These are phyloP conservation scores for Penicillium capsulatum DNA, from an alignment of 2,329 filamentous ascomycete species.

Conservation along the genomic window DNA sequence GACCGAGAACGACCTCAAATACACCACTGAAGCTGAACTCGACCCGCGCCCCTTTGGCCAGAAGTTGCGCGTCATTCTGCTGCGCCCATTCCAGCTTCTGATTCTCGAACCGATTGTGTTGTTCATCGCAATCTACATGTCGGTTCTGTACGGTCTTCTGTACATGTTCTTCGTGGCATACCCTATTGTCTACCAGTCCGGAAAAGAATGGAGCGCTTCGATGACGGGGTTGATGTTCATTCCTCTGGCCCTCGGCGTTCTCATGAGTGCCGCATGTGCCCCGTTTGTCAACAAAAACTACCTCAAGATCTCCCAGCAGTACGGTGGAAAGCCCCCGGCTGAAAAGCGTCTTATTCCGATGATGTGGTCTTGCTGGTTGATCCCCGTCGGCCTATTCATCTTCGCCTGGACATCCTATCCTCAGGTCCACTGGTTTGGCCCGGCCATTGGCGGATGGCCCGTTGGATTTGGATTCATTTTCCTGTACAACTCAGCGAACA, in stretches of 20 bases:
- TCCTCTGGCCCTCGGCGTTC: conserved; percentile 70
- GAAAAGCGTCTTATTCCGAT: conserved; percentile 78
- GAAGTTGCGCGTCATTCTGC: conserved; percentile 67
- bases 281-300: conserved; percentile 80
- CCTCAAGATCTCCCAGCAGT: conserved; percentile 56
- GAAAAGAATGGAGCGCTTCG: conserved; percentile 71
- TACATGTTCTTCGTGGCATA: conserved; percentile 52
- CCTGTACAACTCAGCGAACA: conserved; percentile 74
- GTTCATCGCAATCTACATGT: conserved; percentile 80
- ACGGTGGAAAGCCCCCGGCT: conserved; percentile 69
- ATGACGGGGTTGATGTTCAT: conserved; percentile 84
- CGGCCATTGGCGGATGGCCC: conserved; percentile 64
- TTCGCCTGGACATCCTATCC: conserved; percentile 68
- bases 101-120: conserved; percentile 82
- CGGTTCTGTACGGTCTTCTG: conserved; percentile 57
- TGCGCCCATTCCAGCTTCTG: conserved; percentile 80
- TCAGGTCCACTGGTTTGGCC: conserved; percentile 64
- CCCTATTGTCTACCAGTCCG: conserved; percentile 66
- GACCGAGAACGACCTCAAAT: conserved; percentile 60
- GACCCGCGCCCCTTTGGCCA: conserved; percentile 66
- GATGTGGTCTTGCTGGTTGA: conserved; percentile 72
- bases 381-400: conserved; percentile 62
- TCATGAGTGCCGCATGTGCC: conserved; percentile 62
- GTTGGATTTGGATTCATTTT: conserved; percentile 81
- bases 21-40: conserved; percentile 76